phyloP scores from a whole-genome alignment of 2,329 filamentous ascomycete genomes.

The Trichoderma sp. region DNA sequence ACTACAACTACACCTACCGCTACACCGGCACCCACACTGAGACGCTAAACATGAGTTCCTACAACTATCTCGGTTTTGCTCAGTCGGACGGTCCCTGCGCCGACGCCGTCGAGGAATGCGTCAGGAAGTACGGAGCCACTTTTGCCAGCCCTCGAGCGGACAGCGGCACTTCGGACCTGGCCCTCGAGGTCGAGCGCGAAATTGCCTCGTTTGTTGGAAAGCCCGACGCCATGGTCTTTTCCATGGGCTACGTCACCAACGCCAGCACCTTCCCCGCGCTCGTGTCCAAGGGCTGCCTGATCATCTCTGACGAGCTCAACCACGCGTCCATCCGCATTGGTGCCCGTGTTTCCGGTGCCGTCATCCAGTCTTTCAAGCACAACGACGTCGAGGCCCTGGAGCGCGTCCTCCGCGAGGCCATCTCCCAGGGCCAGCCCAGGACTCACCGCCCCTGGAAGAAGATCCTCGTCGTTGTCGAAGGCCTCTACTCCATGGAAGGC shows the following conservation, averaged over 20 bases:
- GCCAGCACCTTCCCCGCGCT: conserved; percentile 89
- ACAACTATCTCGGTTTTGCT: conserved; percentile 98
- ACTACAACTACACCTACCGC: conserved; percentile 89
- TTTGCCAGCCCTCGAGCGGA: conserved; percentile 81
- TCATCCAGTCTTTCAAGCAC: conserved; percentile 96
- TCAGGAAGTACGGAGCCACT: conserved; percentile 83
- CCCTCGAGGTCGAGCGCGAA: conserved; percentile 84
- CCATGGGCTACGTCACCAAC: conserved; percentile 98
- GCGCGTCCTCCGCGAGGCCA: conserved; percentile 81
- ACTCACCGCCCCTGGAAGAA: conserved; percentile 99
- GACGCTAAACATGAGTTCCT: conserved; percentile 97
- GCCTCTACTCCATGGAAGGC: conserved; percentile 98
- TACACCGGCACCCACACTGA: conserved; percentile 89
- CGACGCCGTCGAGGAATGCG: conserved; percentile 82
- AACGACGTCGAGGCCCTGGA: conserved; percentile 93
- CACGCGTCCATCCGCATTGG: conserved; percentile 97
- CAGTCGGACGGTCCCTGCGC: conserved; percentile 97
- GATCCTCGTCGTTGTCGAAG: conserved; percentile 94
- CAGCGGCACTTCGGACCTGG: conserved; percentile 82
- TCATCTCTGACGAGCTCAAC: conserved; percentile 97
- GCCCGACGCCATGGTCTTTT: conserved; percentile 93
- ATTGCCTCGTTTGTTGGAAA: conserved; percentile 93
- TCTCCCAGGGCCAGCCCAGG: conserved; percentile 93
- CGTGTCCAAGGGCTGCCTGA: conserved; percentile 87
- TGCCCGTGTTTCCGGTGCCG: conserved; percentile 88